Evolutionary conservation across 108 stramenopile species (phyloP), one percentile per base, ranked within the genome.

Genomic region (Cyclotella cryptica): DNA sequence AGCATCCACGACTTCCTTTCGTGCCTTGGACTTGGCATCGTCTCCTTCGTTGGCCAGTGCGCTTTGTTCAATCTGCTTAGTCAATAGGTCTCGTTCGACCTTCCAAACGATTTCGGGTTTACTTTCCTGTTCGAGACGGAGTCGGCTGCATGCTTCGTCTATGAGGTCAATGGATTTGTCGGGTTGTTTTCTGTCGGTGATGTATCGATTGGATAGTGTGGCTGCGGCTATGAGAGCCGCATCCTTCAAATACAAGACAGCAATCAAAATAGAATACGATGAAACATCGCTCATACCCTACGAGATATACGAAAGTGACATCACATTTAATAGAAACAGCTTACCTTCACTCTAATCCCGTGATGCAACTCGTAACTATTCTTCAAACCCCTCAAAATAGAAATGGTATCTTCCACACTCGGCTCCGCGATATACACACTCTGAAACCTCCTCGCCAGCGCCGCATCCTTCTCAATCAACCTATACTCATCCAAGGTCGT

Each of bases 401-500:
- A 87, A n/a, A 98, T 75, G 5, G 97, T 98, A 81, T 98, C 98
- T 64, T 97, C 89, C 42, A 97, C 88, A 66, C 51, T 91, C 13
- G 98, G 98, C 83, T 98, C 96, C 10, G 84, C 77, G 42, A 97
- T 90, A 74, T 85, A 92, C 22, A 98, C 98, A 61, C 93, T 90
- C 81, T 98, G 98, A 78, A 98, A 98, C 17, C 98, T 92, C 42
- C 98, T 87, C 53, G 97, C 96, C 58, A 98, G 76, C 41, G 98
- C 98, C 29, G 96, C 93, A 87, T 98, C 98, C 66, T 97, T 94
- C 83, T 97, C 96, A 69, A 98, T 84, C 67, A 91, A 85, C 44
- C 95, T 90, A 84, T 97, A 98, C 78, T 98, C 98, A 71, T 96
- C 95, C 62, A 97, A 79, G 1, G 98, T 98, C 5, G 98, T 98